These are phyloP conservation scores for Chlorencoelia australis DNA, from an alignment of 2,329 filamentous ascomycete species.

Conservation along the genomic window DNA sequence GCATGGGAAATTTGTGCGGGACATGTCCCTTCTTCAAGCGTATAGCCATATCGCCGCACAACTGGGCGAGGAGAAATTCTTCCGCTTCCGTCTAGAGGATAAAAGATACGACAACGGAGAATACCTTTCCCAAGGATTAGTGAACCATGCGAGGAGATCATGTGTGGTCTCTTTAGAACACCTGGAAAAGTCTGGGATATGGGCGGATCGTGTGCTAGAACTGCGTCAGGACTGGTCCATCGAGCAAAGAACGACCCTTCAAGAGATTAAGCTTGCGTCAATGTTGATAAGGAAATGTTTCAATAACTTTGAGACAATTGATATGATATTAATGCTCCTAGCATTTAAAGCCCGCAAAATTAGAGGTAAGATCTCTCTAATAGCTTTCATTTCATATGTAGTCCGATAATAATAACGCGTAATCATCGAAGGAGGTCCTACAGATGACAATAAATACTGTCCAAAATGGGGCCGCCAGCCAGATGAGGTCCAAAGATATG, in stretches of 20 bases:
- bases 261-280: conserved; percentile 3
- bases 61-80: too few species aligned
- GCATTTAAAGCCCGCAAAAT: conserved; percentile 6
- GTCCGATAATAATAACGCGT: background rate
- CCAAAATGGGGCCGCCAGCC: too few species aligned
- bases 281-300: conserved; percentile 3
- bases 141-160: conserved; percentile 5
- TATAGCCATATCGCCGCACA: too few species aligned
- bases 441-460: background rate
- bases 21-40: too few species aligned
- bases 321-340: conserved; percentile 6
- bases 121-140: conserved; percentile 5
- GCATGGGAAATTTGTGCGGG: too few species aligned
- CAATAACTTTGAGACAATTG: conserved; percentile 1
- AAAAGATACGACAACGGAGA: conserved; percentile 6
- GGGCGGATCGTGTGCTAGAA: conserved; percentile 5
- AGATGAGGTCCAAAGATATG: too few species aligned
- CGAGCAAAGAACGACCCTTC: conserved; percentile 1
- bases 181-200: conserved; percentile 3
- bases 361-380: conserved; percentile 3
- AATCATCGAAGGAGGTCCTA: background rate
- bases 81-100: conserved; percentile 4
- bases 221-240: conserved; percentile 3
- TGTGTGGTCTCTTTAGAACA: conserved; percentile 5
- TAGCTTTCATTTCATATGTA: conserved; percentile 1